Evolutionary conservation across 768 basidiomycete species (phyloP), one percentile per base, ranked within the genome.

Genomic region (Collybia sp.): DNA sequence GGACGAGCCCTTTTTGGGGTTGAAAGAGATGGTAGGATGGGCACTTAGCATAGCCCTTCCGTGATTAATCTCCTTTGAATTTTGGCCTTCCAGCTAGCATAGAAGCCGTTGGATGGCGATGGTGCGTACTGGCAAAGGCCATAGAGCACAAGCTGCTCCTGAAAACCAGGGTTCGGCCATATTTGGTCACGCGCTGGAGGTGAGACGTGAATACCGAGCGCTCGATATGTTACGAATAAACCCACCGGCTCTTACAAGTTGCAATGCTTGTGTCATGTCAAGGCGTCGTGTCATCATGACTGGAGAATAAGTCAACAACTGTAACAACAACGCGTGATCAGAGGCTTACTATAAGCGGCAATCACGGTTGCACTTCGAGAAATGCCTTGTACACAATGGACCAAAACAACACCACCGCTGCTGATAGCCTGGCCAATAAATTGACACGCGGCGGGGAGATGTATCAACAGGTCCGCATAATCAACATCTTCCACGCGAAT

Each of bases 111-210:
- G 12, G 68, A 55, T 3, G 74, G 75, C 16, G 71, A 71, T 11
- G 85, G 85, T 18, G 70, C 70, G 49, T 88, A 88, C 60, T 73
- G 71, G 60, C 86, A 88, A 30, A 88, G 70, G 56, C 83, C 83
- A 45, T 85, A 88, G 40, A 89, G 67, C 30, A 86, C 80, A 19
- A 89, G 75, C 54, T 89, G 86, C 65, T 87, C 83, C 47, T 84
- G 80, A 62, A 88, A 88, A 37, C 85, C 86, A n/a, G 83, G 76
- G 50, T 80, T 85, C 49, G 80, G 76, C 85, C 85, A 88, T 43
- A 87, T 84, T 56, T 87, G 83, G 62, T 85, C 80, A 41, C 85
- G 82, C 40, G 78, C 85, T 88, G 53, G 42, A 50, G 30, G 6
- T 31, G 18, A 47, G 16, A n/a, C 15, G 43, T 30, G 37, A 45